Evolutionary conservation across 2,329 filamentous ascomycete species (phyloP), one percentile per base, ranked within the genome.

Genomic region (Ceratocystis cacaofunesta): DNA sequence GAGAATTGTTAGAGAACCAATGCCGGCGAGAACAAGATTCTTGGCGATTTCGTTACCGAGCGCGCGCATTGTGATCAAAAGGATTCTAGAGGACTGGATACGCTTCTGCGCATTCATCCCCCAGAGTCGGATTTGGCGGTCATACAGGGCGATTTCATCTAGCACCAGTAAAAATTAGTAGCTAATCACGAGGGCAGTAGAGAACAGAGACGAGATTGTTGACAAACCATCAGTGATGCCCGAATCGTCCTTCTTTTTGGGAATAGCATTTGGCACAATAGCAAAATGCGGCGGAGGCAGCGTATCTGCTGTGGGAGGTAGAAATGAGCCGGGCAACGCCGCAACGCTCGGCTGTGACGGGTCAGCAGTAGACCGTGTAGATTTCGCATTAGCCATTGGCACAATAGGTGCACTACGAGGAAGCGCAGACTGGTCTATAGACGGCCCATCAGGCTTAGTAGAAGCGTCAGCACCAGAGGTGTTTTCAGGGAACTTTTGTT

Each of bases 71-170:
- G 86, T 91, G 70, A 99, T 87, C 68, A 99, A 84, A 58, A 97
- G 85, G 70, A 99, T 88, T 72, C 91, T 91, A 67, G 94, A 90
- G 67, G 83, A 88, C 70, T 92, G 90, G 66, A 99, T 91, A 73
- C 88, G 90, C 74, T 95, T 88, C 75, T 99, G 94, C 5, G 94
- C 94, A 71, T 94, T 86, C 72, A 97, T 89, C 55, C 94, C 94
- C 94, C 94, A 99, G 36, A 99, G 85, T 64, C 94, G 88, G 72
- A 99, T 96, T 75, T 99, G 94, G 62, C 94, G 87, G 76, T 99
- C 94, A 74, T 99, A 99, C 5, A 97, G 85, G 15, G 92, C 94
- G 72, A 97, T 95, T 73, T 99, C 94, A 75, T 97, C 94, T 90
- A 68, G 25, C n/a, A 41, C 8, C 58, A 57, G 30, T 22, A 28